Base-by-base conservation (phyloP, 2,329 filamentous ascomycete genomes). In the Alternaria sp. region DNA sequence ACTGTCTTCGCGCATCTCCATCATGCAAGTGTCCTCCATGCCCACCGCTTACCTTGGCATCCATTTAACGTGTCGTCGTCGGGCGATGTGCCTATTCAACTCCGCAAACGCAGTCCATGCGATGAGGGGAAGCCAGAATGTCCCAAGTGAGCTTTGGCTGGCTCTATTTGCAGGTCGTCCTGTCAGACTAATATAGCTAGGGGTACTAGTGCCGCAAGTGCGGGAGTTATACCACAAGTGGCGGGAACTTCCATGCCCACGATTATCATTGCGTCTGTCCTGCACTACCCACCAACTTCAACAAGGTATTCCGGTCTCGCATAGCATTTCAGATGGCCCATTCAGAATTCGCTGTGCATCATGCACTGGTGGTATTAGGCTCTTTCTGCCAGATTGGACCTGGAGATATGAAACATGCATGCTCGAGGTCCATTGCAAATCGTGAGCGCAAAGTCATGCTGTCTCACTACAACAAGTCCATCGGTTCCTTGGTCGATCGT, bases 351-450 rank as follows among this genome's bases (percentile, higher is more conserved):
- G 75, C 79, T 4, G 71, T 82, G 5, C 71, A 77, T 8, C 79
- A 82, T 62, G 79, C 80, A 3, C 57, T 81, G 21, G 72, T 82
- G 4, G 80, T 80, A 10, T 61, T 82, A 4, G 75, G 77, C 5
- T 77, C 78, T 11, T 72, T 78, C 0, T 77, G 66, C 39, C 62
- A 68, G 50, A 65, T 56, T 49, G 54, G 70, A 28, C 51, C 65
- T 7, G 67, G 65, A 1, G 73, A 60, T 39, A 55, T 71, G 51
- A 70, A 67, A 24, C 62, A 64, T 48, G 63, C 67, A 53, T 59
- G 61, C 17, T 54, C 59, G 5, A 55, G 41, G 3, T 52, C 64
- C n/a, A 51, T 34, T 8, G 54, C 50, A 13, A 54, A 55, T 13
- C 34, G 54, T 4, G 57, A 58, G 4, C 62, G 54, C 9, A 69